These are phyloP conservation scores for Pezicula rhizophila DNA, from an alignment of 2,329 filamentous ascomycete species.

Conservation along the genomic window DNA sequence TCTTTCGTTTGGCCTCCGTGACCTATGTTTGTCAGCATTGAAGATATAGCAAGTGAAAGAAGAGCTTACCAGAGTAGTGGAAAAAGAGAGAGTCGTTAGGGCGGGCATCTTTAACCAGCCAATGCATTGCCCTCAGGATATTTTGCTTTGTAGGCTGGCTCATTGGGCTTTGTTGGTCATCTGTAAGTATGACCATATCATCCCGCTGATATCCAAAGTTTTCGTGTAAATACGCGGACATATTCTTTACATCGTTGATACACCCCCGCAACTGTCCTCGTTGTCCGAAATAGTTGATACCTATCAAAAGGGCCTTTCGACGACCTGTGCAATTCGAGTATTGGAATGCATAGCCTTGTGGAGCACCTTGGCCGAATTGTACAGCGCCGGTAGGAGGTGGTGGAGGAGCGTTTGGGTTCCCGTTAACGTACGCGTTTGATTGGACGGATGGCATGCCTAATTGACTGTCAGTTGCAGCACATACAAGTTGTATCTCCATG, in stretches of 20 bases:
- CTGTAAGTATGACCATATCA: slow-evolving; percentile 94
- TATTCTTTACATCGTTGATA: slow-evolving; percentile 97
- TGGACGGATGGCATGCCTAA: slow-evolving; percentile 36
- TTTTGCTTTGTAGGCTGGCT: slow-evolving; percentile 95
- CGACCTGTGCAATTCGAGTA: slow-evolving; percentile 88
- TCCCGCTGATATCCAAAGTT: slow-evolving; percentile 89
- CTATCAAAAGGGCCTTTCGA: slow-evolving; percentile 83
- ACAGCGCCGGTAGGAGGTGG: slow-evolving; percentile 60
- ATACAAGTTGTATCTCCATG: slow-evolving; percentile 2
- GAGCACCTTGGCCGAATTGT: slow-evolving; percentile 78
- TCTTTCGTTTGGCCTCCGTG: slow-evolving; percentile 80
- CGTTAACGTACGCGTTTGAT: slow-evolving; percentile 50
- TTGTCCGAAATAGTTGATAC: slow-evolving; percentile 95
- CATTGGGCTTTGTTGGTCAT: slow-evolving; percentile 96
- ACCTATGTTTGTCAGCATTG: slow-evolving; percentile 36
- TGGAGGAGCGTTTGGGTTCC: slow-evolving; percentile 53
- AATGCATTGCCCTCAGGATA: slow-evolving; percentile 93
- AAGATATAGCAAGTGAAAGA: slow-evolving; percentile 9
- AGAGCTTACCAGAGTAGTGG: slow-evolving; percentile 77
- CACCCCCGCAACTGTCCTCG: slow-evolving; percentile 85
- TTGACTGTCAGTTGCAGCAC: background rate
- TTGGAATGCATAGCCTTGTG: slow-evolving; percentile 74
- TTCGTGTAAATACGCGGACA: slow-evolving; percentile 84
- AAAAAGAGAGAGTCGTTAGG: slow-evolving; percentile 96
- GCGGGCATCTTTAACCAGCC: slow-evolving; percentile 88